Evolutionary conservation across 1,284 basidiomycete species (phyloP).

Genomic region (Irpex sp.): DNA sequence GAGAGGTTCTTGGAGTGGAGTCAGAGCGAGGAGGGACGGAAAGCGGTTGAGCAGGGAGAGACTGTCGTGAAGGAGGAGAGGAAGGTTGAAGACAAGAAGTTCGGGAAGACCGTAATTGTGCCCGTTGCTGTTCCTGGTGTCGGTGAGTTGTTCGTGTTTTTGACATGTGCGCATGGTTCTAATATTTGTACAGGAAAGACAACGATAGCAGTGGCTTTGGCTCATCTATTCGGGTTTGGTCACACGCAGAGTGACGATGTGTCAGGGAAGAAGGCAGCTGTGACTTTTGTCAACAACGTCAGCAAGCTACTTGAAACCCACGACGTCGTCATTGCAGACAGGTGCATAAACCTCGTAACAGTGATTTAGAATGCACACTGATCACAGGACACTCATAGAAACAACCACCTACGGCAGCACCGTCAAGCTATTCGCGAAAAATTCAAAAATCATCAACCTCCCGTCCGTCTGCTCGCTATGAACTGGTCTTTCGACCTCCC

Average conservation of each 20-base stretch:
- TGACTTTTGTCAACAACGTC: conserved; percentile 79
- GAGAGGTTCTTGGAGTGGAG: conserved; percentile 79
- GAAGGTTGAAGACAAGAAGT: conserved; percentile 31
- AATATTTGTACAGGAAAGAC: conserved; percentile 72
- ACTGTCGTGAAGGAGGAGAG: conserved; percentile 36
- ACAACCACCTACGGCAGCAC: conserved; percentile 84
- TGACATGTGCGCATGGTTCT: background rate
- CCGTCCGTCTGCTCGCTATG: conserved; percentile 73
- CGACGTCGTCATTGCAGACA: conserved; percentile 87
- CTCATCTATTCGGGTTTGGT: conserved; percentile 75
- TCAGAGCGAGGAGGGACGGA: conserved; percentile 43
- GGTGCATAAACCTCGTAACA: conserved; percentile 42
- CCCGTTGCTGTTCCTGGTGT: conserved; percentile 92
- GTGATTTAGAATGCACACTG: background rate
- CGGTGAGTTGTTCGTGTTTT: conserved; percentile 48
- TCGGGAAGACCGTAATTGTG: conserved; percentile 81
- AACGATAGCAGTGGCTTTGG: conserved; percentile 75
- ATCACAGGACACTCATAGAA: conserved; percentile 44
- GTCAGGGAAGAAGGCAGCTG: conserved; percentile 69
- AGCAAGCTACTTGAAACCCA: conserved; percentile 54
- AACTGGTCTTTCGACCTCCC: conserved; percentile 70
- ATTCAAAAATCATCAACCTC: conserved; percentile 36
- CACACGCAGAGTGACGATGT: conserved; percentile 96
- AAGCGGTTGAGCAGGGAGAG: conserved; percentile 24
- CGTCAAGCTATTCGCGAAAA: conserved; percentile 65